phyloP scores from a whole-genome alignment of 23 red algal genomes.

The Gracilaria domingensis region DNA sequence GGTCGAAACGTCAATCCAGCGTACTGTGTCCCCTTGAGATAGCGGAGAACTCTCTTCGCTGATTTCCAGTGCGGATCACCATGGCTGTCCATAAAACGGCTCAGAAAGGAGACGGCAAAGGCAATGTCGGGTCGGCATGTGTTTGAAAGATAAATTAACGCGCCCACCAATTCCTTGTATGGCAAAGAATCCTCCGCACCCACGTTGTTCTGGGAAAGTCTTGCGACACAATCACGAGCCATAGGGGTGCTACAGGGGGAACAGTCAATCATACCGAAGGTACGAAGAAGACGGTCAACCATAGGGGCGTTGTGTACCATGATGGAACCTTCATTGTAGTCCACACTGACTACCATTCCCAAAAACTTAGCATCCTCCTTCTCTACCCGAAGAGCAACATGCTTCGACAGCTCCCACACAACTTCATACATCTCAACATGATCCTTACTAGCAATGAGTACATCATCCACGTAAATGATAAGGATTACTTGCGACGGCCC shows the following conservation, averaged over 20 bases:
- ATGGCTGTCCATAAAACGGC: slow-evolving; percentile 50
- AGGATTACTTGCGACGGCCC: neutral
- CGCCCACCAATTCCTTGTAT: slow-evolving; percentile 20
- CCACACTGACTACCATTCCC: slow-evolving; percentile 8
- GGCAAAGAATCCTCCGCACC: neutral
- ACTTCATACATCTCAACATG: neutral
- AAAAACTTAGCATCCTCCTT: slow-evolving; percentile 41
- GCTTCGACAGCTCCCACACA: neutral
- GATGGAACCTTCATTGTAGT: neutral
- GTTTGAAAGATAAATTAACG: slow-evolving; percentile 45
- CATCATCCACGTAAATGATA: slow-evolving; percentile 42
- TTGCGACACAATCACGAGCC: too few species aligned
- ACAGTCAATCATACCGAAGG: slow-evolving; percentile 33
- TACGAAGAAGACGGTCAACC: slow-evolving; percentile 22
- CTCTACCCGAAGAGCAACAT: slow-evolving; percentile 28
- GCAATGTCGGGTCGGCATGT: slow-evolving; percentile 52
- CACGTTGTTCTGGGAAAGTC: neutral
- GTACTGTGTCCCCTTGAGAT: slow-evolving; percentile 18
- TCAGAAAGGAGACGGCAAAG: slow-evolving; percentile 29
- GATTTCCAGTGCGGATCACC: slow-evolving; percentile 31
- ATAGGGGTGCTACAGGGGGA: neutral
- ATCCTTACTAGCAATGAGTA: slow-evolving; percentile 3
- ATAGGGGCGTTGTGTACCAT: slow-evolving; percentile 34
- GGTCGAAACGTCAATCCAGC: slow-evolving; percentile 36
- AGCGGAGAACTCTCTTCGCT: slow-evolving; percentile 49